phyloP scores from a whole-genome alignment of 176 grass and related monocot genomes.

The Musa troglodytarum region DNA sequence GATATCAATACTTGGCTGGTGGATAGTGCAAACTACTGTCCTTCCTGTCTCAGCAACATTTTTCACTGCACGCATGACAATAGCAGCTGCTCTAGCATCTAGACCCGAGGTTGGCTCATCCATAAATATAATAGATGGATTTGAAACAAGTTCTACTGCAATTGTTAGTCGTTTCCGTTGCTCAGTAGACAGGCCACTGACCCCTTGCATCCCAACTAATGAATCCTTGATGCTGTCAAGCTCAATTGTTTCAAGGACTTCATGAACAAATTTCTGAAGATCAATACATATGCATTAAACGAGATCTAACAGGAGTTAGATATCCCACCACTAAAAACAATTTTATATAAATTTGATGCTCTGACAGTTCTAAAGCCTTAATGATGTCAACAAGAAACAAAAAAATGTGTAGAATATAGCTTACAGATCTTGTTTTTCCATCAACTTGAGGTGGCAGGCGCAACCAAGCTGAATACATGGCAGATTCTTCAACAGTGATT shows the following conservation, averaged over 20 bases:
- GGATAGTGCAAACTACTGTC: slow-evolving; percentile 75
- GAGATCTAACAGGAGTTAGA: too few relatives aligned
- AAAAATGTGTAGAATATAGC: not conserved
- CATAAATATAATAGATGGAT: slow-evolving; percentile 73
- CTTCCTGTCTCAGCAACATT: slow-evolving; percentile 63
- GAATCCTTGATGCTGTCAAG: slow-evolving; percentile 55
- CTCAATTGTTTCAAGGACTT: slow-evolving; percentile 78
- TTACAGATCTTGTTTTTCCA: slow-evolving; percentile 47
- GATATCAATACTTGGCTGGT: slow-evolving; percentile 69
- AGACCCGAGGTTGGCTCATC: slow-evolving; percentile 73
- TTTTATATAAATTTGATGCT: too few relatives aligned
- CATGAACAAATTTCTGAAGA: slow-evolving; percentile 47
- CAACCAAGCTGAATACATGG: slow-evolving; percentile 66
- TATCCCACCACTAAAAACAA: too few relatives aligned
- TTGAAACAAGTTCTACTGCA: slow-evolving; percentile 68
- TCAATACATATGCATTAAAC: too few relatives aligned
- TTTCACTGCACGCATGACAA: slow-evolving; percentile 69
- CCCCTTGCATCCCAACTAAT: slow-evolving; percentile 48
- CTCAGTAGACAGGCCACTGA: slow-evolving; percentile 55
- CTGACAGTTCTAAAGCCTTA: not conserved
- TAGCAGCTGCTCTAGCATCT: slow-evolving; percentile 57
- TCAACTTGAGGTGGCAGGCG: slow-evolving; percentile 53
- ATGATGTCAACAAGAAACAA: not conserved
- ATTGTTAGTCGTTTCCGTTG: slow-evolving; percentile 64
- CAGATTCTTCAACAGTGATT: slow-evolving; percentile 57